Evolutionary conservation across 495 filamentous ascomycete genomes (phyloP).

Genomic region (Penicillium bialowiezense): DNA sequence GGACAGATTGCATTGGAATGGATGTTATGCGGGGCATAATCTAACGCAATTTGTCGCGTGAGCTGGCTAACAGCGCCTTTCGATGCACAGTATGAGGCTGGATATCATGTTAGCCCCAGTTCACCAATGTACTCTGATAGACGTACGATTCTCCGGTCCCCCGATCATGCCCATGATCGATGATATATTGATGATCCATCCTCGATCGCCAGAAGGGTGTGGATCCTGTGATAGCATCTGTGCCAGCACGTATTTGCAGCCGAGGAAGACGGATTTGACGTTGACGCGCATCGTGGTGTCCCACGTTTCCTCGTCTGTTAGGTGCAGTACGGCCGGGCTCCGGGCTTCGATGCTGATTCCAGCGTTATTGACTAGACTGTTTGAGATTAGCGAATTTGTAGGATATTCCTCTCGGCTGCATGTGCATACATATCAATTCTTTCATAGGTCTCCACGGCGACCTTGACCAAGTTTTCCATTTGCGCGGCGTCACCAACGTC

Average conservation of each 20-base stretch:
- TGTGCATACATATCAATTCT: slow-evolving; percentile 48
- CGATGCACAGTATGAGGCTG: slow-evolving; percentile 48
- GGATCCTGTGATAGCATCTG: slow-evolving; percentile 53
- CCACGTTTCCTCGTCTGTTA: slow-evolving; percentile 38
- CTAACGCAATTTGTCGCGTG: slow-evolving; percentile 49
- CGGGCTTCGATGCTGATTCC: slow-evolving; percentile 35
- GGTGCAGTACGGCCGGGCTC: slow-evolving; percentile 29
- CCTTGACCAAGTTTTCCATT: slow-evolving; percentile 36
- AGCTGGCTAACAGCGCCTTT: slow-evolving; percentile 52
- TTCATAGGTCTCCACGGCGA: slow-evolving; percentile 37
- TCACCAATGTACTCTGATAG: not conserved
- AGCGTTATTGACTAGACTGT: slow-evolving; percentile 54
- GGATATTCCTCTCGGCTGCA: too few species aligned
- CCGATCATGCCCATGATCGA: slow-evolving; percentile 46
- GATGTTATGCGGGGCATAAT: slow-evolving; percentile 50
- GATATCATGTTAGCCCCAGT: not conserved
- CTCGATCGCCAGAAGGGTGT: slow-evolving; percentile 41
- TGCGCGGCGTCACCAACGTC: slow-evolving; percentile 42
- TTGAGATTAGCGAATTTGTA: too few species aligned
- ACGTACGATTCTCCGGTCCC: slow-evolving; percentile 17
- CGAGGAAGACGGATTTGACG: slow-evolving; percentile 47
- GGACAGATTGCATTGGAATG: slow-evolving; percentile 56
- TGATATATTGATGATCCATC: slow-evolving; percentile 57
- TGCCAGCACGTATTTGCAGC: slow-evolving; percentile 45
- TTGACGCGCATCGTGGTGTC: slow-evolving; percentile 48